phyloP scores from a whole-genome alignment of 768 basidiomycete species.

The Lentinula lateritia region DNA sequence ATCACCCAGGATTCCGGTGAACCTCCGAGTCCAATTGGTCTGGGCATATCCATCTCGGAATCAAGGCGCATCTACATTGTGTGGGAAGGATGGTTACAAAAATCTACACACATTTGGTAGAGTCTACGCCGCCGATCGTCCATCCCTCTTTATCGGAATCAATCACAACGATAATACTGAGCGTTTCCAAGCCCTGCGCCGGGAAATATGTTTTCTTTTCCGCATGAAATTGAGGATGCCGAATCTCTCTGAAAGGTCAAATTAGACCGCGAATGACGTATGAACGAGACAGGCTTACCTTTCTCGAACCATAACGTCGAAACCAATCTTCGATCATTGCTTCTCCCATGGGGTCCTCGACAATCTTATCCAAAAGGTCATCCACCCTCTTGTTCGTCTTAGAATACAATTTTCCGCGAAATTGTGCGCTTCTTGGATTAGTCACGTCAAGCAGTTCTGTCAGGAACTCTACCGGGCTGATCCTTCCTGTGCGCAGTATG shows the following conservation, averaged over 20 bases:
- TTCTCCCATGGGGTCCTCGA: neutral
- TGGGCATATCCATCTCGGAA: neutral
- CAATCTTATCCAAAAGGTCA: neutral
- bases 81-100: neutral
- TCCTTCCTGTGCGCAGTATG: slow-evolving; percentile 1
- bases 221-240: neutral
- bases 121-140: neutral
- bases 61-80: neutral
- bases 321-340: neutral
- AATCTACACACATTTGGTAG: neutral
- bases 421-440: neutral
- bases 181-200: neutral
- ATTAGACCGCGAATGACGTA: neutral
- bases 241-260: neutral
- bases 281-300: neutral
- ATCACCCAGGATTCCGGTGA: neutral
- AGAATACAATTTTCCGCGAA: slow-evolving; percentile 4
- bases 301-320: neutral
- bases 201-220: neutral
- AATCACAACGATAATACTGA: neutral
- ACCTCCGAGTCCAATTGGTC: neutral
- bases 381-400: neutral
- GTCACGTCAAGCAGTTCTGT: neutral
- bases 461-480: slow-evolving; percentile 2
- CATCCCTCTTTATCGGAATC: neutral